Percentiles rank a stretch among this genome's conserved stretches.
Evolutionary conservation across 1,139 yeast genomes (phyloP).

Genomic region (Sugiyamaella sp.): DNA sequence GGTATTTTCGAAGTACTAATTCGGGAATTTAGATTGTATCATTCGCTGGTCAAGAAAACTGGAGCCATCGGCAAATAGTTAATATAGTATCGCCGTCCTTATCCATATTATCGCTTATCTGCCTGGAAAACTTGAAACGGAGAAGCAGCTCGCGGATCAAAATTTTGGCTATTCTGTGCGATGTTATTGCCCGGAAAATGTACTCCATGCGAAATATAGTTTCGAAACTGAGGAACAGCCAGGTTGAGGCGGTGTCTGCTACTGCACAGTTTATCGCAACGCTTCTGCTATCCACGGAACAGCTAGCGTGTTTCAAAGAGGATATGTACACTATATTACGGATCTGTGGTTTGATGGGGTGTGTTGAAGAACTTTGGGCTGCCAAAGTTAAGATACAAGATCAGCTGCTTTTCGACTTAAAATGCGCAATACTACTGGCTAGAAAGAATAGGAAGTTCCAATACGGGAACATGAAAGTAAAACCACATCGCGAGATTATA

Average conservation of each 20-base stretch:
- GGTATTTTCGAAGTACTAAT: constrained; percentile 7
- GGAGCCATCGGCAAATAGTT: not conserved
- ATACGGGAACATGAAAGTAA: constrained; percentile 11
- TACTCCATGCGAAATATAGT: constrained; percentile 32
- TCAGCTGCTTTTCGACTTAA: not conserved
- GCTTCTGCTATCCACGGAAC: constrained; percentile 33
- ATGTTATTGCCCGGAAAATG: constrained; percentile 27
- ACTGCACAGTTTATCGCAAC: constrained; percentile 36
- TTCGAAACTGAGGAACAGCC: constrained; percentile 30
- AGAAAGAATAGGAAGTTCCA: not conserved
- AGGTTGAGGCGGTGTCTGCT: constrained; percentile 33
- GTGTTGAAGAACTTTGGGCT: constrained; percentile 34
- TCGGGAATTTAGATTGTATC: constrained; percentile 26
- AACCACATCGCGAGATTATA: not conserved
- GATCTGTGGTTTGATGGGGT: constrained; percentile 35
- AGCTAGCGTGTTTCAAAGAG: constrained; percentile 28
- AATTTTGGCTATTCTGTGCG: constrained; percentile 28
- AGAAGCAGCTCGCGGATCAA: constrained; percentile 20
- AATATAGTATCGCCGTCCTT: constrained; percentile 36
- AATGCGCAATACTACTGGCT: not conserved
- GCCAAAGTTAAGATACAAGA: constrained; percentile 29
- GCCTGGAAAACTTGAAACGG: constrained; percentile 32
- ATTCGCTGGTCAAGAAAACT: constrained; percentile 30
- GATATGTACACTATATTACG: constrained; percentile 34
- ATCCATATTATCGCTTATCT: constrained; percentile 34